Evolutionary conservation across 345 rosid species (phyloP).

Genomic region (Aquilaria yunnanensis): DNA sequence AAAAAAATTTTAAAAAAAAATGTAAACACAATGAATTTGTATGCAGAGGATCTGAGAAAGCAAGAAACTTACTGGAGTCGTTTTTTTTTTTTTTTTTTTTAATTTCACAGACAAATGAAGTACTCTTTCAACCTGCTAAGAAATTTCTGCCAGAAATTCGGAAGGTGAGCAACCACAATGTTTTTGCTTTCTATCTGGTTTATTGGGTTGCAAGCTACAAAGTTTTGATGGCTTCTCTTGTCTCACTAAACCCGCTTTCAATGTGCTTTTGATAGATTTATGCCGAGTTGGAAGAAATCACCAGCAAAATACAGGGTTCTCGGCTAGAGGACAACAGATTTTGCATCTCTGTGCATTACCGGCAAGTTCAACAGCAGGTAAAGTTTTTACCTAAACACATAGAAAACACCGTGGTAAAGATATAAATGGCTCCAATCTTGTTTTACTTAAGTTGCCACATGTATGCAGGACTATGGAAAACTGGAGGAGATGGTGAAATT

Average conservation of each 20-base stretch:
- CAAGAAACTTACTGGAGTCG: too few species aligned
- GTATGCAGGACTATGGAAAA: constrained; percentile 21
- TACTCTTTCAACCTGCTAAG: constrained; percentile 34
- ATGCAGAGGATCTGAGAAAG: too few species aligned
- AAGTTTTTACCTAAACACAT: background rate
- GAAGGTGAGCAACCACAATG: constrained; percentile 16
- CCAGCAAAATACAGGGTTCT: constrained; percentile 26
- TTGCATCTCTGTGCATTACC: constrained; percentile 40
- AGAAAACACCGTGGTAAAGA: background rate
- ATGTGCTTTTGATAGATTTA: constrained; percentile 16
- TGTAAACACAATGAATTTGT: background rate
- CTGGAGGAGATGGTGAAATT: constrained; percentile 34
- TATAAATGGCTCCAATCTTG: background rate
- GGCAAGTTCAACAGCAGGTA: constrained; percentile 25
- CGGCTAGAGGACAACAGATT: constrained; percentile 35
- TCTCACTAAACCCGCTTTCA: background rate
- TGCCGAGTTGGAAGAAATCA: constrained; percentile 19
- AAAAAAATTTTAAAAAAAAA: background rate
- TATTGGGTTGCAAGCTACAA: too few species aligned
- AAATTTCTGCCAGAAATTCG: constrained; percentile 28
- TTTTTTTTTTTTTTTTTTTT: too few species aligned
- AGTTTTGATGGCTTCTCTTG: too few species aligned
- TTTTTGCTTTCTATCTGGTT: too few species aligned
- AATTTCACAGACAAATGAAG: constrained; percentile 22
- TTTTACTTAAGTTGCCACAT: background rate